Conservation (phyloP, 2,329 filamentous ascomycete genomes). For the Dendrostoma leiphaemia region DNA sequence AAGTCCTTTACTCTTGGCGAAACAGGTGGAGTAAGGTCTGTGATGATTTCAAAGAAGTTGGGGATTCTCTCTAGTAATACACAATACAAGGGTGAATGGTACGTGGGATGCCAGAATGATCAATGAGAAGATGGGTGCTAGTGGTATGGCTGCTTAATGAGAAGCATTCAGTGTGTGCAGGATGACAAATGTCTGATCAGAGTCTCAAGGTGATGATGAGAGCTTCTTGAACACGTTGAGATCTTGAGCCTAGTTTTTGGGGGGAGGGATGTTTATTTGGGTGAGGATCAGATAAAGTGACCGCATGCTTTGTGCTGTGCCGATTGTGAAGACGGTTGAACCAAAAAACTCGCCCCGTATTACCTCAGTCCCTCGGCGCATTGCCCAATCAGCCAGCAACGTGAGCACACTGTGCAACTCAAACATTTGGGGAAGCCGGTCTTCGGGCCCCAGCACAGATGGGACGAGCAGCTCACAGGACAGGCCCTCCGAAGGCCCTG, state of each 20-base stretch:
- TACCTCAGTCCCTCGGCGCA: not conserved
- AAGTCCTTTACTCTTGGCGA: too few species aligned
- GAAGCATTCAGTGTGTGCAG: too few species aligned
- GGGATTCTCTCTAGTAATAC: too few species aligned
- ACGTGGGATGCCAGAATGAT: too few species aligned
- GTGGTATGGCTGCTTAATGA: too few species aligned
- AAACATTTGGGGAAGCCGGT: not conserved
- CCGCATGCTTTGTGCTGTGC: not conserved
- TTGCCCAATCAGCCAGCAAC: not conserved
- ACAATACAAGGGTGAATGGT: too few species aligned
- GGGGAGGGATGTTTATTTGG: not conserved
- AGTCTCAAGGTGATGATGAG: not conserved
- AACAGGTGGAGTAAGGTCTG: too few species aligned
- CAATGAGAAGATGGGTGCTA: too few species aligned
- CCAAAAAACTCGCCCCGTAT: not conserved
- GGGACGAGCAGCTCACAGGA: not conserved
- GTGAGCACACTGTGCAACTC: not conserved
- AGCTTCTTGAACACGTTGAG: too few species aligned
- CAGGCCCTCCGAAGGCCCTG: not conserved
- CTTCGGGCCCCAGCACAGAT: not conserved
- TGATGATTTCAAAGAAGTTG: too few species aligned
- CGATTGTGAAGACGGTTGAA: not conserved
- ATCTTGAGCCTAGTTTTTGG: not conserved
- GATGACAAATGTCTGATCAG: too few species aligned
- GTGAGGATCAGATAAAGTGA: conserved; percentile 3